These are phyloP conservation scores for Amanita rubescens DNA, from an alignment of 768 basidiomycete genomes.

Conservation along the genomic window DNA sequence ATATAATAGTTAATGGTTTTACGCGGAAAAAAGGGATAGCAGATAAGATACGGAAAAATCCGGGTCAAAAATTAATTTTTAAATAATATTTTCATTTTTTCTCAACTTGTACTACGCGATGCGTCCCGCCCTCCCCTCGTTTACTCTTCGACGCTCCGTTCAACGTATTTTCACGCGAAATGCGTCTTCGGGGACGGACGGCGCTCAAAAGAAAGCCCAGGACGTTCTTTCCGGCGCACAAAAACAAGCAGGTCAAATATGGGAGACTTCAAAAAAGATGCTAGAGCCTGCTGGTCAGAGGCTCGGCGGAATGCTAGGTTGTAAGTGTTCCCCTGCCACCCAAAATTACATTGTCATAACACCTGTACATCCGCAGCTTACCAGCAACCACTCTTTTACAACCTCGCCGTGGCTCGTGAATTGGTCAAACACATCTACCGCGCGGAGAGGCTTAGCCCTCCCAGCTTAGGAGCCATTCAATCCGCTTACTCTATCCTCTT, in stretches of 20 bases:
- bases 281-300: conserved; percentile 43
- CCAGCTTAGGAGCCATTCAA: conserved; percentile 46
- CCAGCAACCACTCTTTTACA: conserved; percentile 72
- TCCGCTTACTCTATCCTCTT: conserved; percentile 60
- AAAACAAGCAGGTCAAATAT: conserved; percentile 46
- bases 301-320: conserved; percentile 47
- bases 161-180: conserved; percentile 29
- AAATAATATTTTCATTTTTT: neutral
- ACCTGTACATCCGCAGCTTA: conserved; percentile 44
- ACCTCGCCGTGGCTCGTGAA: conserved; percentile 70
- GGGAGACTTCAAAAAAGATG: conserved; percentile 40
- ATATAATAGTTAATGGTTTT: neutral
- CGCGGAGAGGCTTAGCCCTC: conserved; percentile 66
- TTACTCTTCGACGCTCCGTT: conserved; percentile 20
- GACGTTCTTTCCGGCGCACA: conserved; percentile 54
- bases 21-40: too few relatives aligned
- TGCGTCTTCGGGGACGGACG: conserved; percentile 36
- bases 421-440: conserved; percentile 69
- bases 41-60: conserved; percentile 4
- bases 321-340: conserved; percentile 17
- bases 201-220: conserved; percentile 64
- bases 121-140: conserved; percentile 20
- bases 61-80: conserved; percentile 2
- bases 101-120: conserved; percentile 15
- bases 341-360: neutral